Evolutionary conservation across 225 moss, liverwort and hornwort species (phyloP), one percentile per base, ranked within the genome.

Genomic region (Anthoceros angustus): DNA sequence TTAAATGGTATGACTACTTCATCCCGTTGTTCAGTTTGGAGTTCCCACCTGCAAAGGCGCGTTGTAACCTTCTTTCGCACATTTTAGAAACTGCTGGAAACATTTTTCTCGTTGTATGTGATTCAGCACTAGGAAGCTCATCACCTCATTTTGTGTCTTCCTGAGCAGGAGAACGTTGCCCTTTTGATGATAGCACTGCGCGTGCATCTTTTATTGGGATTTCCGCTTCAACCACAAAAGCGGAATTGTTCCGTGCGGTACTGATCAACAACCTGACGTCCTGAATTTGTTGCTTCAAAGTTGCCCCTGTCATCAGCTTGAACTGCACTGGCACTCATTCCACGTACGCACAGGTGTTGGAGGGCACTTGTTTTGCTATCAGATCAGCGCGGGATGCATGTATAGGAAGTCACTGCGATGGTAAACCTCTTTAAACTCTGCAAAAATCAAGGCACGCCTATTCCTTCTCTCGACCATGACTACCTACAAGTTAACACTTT

Each of bases 181-280:
- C 94, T 45, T 88, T 90, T 79, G 94, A 90, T 71, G 90, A 94
- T 83, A 79, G 73, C 20, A 80, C 75, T 76, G 94, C 86, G 46
- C 87, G 90, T 71, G 94, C 86, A 75, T 86, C 87, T 74, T 88
- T 88, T 74, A 76, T 94, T 43, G 94, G 94, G 41, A 86, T 90
- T 61, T 94, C 94, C 18, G 72, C 85, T 18, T 68, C 80, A 63
- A 94, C 90, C 64, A 82, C 84, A 66, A 79, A 80, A 24, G 80
- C 77, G 46, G 84, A 86, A 32, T 81, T 94, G 70, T 74, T 88
- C 70, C 84, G 88, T 77, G 84, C 87, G 62, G 93, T 90, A 69
- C 75, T 82, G 73, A 23, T 9, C 43, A 46, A 32, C 63, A 63
- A 64, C 41, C 42, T 42, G 14, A 12, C 16, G 14, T 64, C 40